Evolutionary conservation across 805 yeast genomes (phyloP), one percentile per base, ranked within the genome.

Genomic region (Kazachstania kunashirensis): DNA sequence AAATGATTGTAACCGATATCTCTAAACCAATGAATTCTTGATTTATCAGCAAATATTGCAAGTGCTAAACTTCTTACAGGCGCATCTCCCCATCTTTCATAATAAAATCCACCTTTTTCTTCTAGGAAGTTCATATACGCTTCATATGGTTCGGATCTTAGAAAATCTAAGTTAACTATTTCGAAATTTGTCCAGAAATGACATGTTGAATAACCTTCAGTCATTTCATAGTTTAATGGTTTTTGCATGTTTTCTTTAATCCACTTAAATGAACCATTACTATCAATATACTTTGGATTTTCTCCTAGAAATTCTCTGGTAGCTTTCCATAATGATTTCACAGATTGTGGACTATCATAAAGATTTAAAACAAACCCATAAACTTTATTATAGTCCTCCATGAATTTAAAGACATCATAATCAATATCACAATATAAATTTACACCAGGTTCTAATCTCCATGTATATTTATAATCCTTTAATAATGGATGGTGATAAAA

Each of bases 1-100:
- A 63, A 65, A 55, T 84, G 94, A 37, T 62, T 65, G 53, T 84
- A 83, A 0, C 92, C 94, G 36, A 84, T 77, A 50, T 83, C 94
- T 53, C 84, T 70, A 54, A 86, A 86, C 92, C 94, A 85, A 53
- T 85, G 95, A 25, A 85, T 68, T 37, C 71, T 67, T 7, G 64
- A 55, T 47, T 73, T 78, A 47, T 80, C 85, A 6, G 79, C 83
- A 53, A 85, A 82, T 35, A 84, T 53, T 6, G 75, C 73, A 24
- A 84, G 58, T 0, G 89, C 95, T 30, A 85, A 50, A 3, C 86
- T 75, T 54, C 84, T 92, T 1, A 84, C 92, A 0, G 95, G 95
- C 0, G 94, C 95, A 62, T 84, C 95, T 3, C 95, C 95, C 95
- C 95, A 84, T 39, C 95, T 62, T 56, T 86, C 95, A 50, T 85